Conservation (phyloP, 192 early-diverging fungal species). For the Entomortierella parvispora region DNA sequence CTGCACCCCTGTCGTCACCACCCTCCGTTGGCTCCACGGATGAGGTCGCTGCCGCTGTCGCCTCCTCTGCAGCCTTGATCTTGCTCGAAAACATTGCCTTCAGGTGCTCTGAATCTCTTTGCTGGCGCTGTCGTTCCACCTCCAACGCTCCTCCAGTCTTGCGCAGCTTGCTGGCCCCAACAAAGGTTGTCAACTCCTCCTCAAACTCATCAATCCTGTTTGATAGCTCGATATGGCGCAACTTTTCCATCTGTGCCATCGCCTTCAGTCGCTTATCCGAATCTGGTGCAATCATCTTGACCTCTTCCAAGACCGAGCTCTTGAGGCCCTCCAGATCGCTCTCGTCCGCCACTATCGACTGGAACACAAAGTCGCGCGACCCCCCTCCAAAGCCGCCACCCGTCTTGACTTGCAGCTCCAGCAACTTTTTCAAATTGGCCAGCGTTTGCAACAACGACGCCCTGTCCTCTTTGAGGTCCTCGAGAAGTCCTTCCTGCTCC, state of each 20-base stretch:
- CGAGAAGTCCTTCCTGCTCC: slow-evolving; percentile 77
- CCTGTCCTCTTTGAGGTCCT: slow-evolving; percentile 74
- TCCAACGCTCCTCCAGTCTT: slow-evolving; percentile 83
- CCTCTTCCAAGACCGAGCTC: slow-evolving; percentile 71
- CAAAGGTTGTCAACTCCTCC: slow-evolving; percentile 75
- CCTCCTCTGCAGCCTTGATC: neutral
- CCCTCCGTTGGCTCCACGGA: too few relatives aligned
- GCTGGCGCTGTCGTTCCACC: slow-evolving; percentile 72
- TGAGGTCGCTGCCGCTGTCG: too few relatives aligned
- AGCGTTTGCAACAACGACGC: slow-evolving; percentile 67
- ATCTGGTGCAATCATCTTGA: slow-evolving; percentile 74
- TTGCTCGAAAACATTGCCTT: slow-evolving; percentile 56
- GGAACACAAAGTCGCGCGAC: slow-evolving; percentile 66
- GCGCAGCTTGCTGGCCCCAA: slow-evolving; percentile 68
- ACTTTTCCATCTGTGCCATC: slow-evolving; percentile 70
- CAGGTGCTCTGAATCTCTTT: slow-evolving; percentile 74
- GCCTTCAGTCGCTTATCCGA: slow-evolving; percentile 72
- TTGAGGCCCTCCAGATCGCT: slow-evolving; percentile 70
- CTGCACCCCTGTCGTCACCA: too few relatives aligned
- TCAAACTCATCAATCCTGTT: slow-evolving; percentile 82
- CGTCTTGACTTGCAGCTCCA: slow-evolving; percentile 60
- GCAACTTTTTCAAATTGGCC: slow-evolving; percentile 69
- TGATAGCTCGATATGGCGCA: slow-evolving; percentile 72
- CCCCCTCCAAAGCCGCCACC: slow-evolving; percentile 6
- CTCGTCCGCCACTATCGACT: slow-evolving; percentile 59